These are phyloP conservation scores for Scheffersomyces segobiensis DNA, from an alignment of 1,139 yeast species.

Conservation along the genomic window DNA sequence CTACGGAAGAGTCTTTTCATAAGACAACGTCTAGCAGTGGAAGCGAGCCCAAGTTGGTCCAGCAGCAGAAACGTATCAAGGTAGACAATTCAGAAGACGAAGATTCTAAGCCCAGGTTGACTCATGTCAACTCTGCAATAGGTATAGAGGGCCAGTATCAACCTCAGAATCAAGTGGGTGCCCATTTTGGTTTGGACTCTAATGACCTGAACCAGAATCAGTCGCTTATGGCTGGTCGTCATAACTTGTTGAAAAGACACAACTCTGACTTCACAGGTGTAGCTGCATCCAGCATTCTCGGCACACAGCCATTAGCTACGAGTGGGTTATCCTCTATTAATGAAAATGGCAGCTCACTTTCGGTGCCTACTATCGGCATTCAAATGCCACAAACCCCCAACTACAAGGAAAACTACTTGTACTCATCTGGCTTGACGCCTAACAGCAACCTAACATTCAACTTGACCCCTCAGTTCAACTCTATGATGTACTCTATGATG, in stretches of 20 bases:
- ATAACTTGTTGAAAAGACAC: slow-evolving; percentile 26
- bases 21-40: background rate
- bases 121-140: slow-evolving; percentile 31
- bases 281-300: slow-evolving; percentile 11
- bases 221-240: slow-evolving; percentile 2
- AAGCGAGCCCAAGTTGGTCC: background rate
- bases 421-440: slow-evolving; percentile 38
- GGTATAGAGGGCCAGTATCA: slow-evolving; percentile 27
- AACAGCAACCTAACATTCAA: slow-evolving; percentile 26
- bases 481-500: slow-evolving; percentile 44
- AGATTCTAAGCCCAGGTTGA: slow-evolving; percentile 20
- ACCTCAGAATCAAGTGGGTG: background rate
- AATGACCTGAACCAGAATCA: background rate
- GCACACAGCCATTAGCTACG: slow-evolving; percentile 1
- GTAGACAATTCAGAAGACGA: slow-evolving; percentile 2
- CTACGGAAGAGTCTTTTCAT: background rate
- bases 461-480: slow-evolving; percentile 46
- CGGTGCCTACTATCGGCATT: slow-evolving; percentile 4
- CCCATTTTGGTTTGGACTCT: background rate
- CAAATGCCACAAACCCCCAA: slow-evolving; percentile 40
- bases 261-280: slow-evolving; percentile 32
- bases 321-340: slow-evolving; percentile 14
- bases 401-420: slow-evolving; percentile 30
- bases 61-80: background rate
- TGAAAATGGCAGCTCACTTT: slow-evolving; percentile 11